Evolutionary conservation across 164 flowering plant species (phyloP).

Genomic region (Euptelea pleiosperma): DNA sequence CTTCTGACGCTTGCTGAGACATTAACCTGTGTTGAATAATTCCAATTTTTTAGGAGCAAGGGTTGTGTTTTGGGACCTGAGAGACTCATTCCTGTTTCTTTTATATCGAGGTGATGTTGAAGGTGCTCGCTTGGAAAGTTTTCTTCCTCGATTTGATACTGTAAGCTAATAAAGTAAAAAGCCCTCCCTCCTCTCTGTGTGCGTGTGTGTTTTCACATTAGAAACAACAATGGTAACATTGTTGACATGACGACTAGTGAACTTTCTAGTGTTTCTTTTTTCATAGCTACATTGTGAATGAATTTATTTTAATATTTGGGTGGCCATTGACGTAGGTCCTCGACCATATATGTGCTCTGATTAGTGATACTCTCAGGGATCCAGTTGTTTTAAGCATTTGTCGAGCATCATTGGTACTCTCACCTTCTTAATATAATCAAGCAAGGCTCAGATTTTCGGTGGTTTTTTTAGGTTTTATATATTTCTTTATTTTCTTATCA

Average conservation of each 20-base stretch:
- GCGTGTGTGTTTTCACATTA: background rate
- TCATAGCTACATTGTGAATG: no score
- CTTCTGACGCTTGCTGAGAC: no score
- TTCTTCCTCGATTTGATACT: slow-evolving; percentile 57
- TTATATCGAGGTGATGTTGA: slow-evolving; percentile 68
- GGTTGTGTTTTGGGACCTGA: slow-evolving; percentile 77
- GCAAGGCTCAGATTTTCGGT: background rate
- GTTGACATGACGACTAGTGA: background rate
- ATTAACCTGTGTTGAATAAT: background rate
- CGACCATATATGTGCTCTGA: slow-evolving; percentile 49
- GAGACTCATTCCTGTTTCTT: slow-evolving; percentile 48
- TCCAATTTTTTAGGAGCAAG: slow-evolving; percentile 52
- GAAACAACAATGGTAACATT: background rate
- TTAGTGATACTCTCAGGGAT: slow-evolving; percentile 61
- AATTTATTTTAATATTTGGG: slow-evolving; percentile 6
- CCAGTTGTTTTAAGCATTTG: slow-evolving; percentile 62
- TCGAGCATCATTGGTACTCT: slow-evolving; percentile 58
- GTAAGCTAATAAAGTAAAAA: slow-evolving; percentile 42
- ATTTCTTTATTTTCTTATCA: slow-evolving; percentile 5
- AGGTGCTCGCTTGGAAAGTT: slow-evolving; percentile 58
- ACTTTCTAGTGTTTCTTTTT: background rate
- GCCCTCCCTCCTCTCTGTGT: no score
- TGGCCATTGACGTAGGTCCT: slow-evolving; percentile 47
- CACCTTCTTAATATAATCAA: slow-evolving; percentile 3
- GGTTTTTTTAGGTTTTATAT: background rate